Base-by-base conservation (phyloP, 139 green algal genomes). In the Diplosphaera chodatii region DNA sequence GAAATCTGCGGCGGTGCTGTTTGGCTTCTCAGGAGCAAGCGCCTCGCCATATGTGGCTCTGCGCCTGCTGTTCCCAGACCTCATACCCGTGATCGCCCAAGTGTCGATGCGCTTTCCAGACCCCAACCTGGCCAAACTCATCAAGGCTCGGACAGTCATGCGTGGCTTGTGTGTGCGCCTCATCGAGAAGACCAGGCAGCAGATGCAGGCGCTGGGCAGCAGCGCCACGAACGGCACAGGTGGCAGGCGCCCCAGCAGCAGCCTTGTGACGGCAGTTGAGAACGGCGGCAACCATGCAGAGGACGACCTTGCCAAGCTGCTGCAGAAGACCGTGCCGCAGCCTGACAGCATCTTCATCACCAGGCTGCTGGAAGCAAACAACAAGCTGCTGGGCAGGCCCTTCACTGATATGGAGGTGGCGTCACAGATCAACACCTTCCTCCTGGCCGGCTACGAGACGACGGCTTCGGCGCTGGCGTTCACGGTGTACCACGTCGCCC, bases 401-500 rank as follows among this genome's bases (percentile, higher is more conserved):
- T 25, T 59, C 48, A 59, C 48, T 18, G 48, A 59, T 18, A 27
- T 59, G 13, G 48, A 59, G 48, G 48, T 59, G 16, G 48, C 48
- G 3, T 33, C 65, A 1, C 81, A 86, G 67, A 74, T 48, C 2
- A 64, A 77, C 55, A 72, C 70, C 18, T 83, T 83, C 75, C 72
- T 84, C 21, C 63, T 87, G 34, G 82, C 79, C 23, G 79, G 76
- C 18, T 80, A 78, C 34, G 83, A 90, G 68, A 90, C 85, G 1
- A 90, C 85, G 4, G 80, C 78, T 32, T 84, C 82, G 64, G 77
- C 85, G 18, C 70, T 90, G 29, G 37, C 74, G 4, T 81, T 82
- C 32, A 59, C 77, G 4, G 28, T 80, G 5, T 74, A 73, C 70
- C 55, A 68, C 55, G 67, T 84, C 28, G 67, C 48, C 48, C 63